phyloP scores from a whole-genome alignment of 1,139 yeast genomes.

The Meyerozyma smithsonii region DNA sequence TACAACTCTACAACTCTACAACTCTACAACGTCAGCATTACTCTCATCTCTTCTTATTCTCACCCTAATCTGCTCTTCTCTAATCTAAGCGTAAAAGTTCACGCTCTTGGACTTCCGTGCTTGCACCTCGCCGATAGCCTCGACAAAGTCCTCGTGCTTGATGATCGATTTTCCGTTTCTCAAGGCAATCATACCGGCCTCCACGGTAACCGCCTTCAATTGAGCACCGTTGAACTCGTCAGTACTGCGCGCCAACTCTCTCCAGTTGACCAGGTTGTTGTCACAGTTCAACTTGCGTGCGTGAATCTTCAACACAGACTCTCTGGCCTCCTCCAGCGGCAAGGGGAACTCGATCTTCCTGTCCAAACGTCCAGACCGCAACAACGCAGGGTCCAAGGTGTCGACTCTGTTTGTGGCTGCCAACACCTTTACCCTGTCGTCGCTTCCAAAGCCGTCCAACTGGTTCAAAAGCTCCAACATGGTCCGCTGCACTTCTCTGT shows the following conservation, averaged over 20 bases:
- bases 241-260: slow-evolving; percentile 94
- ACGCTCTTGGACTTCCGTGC: slow-evolving; percentile 94
- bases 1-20: no score
- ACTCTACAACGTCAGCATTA: no score
- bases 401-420: slow-evolving; percentile 99
- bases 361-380: slow-evolving; percentile 96
- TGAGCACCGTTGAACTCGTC: slow-evolving; percentile 99
- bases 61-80: background rate
- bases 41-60: no score
- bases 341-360: slow-evolving; percentile 96
- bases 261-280: slow-evolving; percentile 85
- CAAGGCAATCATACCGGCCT: slow-evolving; percentile 99
- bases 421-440: slow-evolving; percentile 91
- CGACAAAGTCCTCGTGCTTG: slow-evolving; percentile 96
- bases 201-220: slow-evolving; percentile 95
- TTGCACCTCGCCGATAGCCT: slow-evolving; percentile 97
- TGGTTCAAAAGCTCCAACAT: slow-evolving; percentile 97
- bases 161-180: slow-evolving; percentile 90
- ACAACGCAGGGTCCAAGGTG: slow-evolving; percentile 92
- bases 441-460: slow-evolving; percentile 97
- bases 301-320: slow-evolving; percentile 92
- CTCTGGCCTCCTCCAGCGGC: slow-evolving; percentile 96
- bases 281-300: slow-evolving; percentile 96
- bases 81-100: slow-evolving; percentile 78
- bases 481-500: slow-evolving; percentile 97